A percentile compares a stretch with the other conserved stretches of the same genome.
These are phyloP conservation scores for Penicillium brevicompactum DNA, from an alignment of 2,329 filamentous ascomycete genomes.

Conservation along the genomic window DNA sequence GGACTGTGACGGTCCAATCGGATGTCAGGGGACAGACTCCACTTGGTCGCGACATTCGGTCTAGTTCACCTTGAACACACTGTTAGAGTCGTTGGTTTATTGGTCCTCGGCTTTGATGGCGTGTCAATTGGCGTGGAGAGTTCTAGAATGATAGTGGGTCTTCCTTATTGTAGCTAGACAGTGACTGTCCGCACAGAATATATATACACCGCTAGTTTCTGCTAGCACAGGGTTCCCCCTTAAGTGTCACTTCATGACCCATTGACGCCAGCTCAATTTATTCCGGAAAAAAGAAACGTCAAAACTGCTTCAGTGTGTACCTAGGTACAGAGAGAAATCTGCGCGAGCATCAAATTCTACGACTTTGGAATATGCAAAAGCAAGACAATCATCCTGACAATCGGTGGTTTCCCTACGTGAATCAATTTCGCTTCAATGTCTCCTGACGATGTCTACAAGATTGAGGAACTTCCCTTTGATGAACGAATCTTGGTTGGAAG, in stretches of 20 bases:
- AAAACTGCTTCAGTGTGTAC: too few relatives aligned
- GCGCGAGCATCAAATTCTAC: too few relatives aligned
- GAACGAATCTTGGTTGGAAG: slow-evolving; percentile 14
- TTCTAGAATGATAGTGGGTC: background rate
- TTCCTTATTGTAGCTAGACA: background rate
- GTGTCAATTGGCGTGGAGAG: background rate
- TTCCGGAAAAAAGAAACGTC: too few relatives aligned
- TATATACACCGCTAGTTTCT: background rate
- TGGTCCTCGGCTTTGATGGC: background rate
- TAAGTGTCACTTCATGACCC: background rate
- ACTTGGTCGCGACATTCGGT: background rate
- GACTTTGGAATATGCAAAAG: slow-evolving; percentile 4
- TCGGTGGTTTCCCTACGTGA: background rate
- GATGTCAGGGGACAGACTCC: background rate
- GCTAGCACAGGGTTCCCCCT: background rate
- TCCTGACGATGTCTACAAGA: slow-evolving; percentile 12
- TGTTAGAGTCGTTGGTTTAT: background rate
- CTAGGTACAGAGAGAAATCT: too few relatives aligned
- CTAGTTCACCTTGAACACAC: background rate
- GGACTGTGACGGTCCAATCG: background rate
- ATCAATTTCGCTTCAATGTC: slow-evolving; percentile 13
- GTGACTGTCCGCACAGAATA: background rate
- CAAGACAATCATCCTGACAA: background rate
- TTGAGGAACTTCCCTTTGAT: slow-evolving; percentile 25
- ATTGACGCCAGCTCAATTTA: background rate